A percentile compares a stretch with the other conserved stretches of the same genome.
Conservation (phyloP, 345 rosid species). For the Aquilaria malaccensis region DNA sequence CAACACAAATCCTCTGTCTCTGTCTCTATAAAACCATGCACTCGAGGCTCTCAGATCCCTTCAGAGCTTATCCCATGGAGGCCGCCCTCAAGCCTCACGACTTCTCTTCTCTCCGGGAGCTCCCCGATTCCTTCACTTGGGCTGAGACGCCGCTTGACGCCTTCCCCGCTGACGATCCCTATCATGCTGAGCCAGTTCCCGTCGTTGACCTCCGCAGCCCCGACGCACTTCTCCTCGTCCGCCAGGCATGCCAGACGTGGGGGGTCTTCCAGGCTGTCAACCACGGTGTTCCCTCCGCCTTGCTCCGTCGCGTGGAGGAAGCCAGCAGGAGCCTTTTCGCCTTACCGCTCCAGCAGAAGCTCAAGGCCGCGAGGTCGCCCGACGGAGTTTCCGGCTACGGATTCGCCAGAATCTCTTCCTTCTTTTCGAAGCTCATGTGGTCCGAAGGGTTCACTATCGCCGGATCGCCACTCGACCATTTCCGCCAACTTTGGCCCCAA, state of each 20-base stretch:
- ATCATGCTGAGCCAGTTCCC: conserved; percentile 38
- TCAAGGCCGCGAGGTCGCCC: conserved; percentile 58
- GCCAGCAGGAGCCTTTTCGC: conserved; percentile 43
- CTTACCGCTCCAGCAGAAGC: conserved; percentile 54
- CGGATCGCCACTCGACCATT: conserved; percentile 72
- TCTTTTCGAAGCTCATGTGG: conserved; percentile 90
- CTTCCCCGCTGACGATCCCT: conserved; percentile 15
- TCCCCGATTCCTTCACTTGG: conserved; percentile 86
- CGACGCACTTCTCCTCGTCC: conserved; percentile 32
- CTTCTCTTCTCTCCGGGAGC: conserved; percentile 46
- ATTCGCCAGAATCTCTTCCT: conserved; percentile 61
- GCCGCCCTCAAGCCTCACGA: conserved; percentile 39
- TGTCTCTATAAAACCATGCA: conserved; percentile 32
- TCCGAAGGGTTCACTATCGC: conserved; percentile 89
- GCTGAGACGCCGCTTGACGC: conserved; percentile 27
- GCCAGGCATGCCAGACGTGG: conserved; percentile 78
- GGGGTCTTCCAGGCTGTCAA: conserved; percentile 68
- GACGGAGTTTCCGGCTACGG: conserved; percentile 83
- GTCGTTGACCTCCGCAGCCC: conserved; percentile 58
- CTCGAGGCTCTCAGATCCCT: conserved; percentile 48
- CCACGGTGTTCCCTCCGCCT: conserved; percentile 55
- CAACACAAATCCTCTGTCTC: not conserved
- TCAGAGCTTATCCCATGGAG: conserved; percentile 44
- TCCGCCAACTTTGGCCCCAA: conserved; percentile 77
- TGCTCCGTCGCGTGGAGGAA: conserved; percentile 41